These are phyloP conservation scores for Backusella tarrabulga DNA, from an alignment of 192 early-diverging fungal species.

Conservation along the genomic window DNA sequence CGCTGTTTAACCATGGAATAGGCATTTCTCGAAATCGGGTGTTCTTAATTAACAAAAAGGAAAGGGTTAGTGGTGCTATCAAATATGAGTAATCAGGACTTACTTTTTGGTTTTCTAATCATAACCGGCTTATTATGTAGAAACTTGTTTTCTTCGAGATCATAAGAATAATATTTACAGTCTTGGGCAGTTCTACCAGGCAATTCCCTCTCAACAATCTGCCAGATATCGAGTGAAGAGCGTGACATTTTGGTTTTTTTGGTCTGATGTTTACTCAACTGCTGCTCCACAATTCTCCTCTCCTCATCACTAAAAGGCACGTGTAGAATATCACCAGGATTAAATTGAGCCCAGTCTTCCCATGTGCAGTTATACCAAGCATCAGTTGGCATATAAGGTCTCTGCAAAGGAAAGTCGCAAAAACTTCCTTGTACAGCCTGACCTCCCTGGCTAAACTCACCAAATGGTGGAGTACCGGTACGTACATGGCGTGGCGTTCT, in stretches of 20 bases:
- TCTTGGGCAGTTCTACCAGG: conserved; percentile 12
- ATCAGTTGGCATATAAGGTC: conserved; percentile 17
- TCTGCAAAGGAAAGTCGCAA: neutral
- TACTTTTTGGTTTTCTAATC: conserved; percentile 1
- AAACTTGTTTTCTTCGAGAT: neutral
- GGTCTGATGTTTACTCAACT: neutral
- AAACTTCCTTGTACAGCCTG: neutral
- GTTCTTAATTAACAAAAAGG: neutral
- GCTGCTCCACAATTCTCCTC: neutral
- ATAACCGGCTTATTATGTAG: neutral
- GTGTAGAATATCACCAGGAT: conserved; percentile 9
- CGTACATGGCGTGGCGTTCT: neutral
- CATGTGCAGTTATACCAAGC: conserved; percentile 20
- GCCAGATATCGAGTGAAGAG: neutral
- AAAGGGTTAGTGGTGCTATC: neutral
- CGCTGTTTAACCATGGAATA: neutral
- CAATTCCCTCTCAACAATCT: neutral
- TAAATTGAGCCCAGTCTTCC: conserved; percentile 30
- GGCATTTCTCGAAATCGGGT: neutral
- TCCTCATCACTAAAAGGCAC: conserved; percentile 14
- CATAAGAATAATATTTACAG: conserved; percentile 5
- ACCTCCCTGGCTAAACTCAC: neutral
- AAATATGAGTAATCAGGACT: neutral
- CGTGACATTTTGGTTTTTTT: neutral
- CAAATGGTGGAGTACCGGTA: neutral